Conservation (phyloP, 352 stramenopile species). For the Globisporangium paddicum region DNA sequence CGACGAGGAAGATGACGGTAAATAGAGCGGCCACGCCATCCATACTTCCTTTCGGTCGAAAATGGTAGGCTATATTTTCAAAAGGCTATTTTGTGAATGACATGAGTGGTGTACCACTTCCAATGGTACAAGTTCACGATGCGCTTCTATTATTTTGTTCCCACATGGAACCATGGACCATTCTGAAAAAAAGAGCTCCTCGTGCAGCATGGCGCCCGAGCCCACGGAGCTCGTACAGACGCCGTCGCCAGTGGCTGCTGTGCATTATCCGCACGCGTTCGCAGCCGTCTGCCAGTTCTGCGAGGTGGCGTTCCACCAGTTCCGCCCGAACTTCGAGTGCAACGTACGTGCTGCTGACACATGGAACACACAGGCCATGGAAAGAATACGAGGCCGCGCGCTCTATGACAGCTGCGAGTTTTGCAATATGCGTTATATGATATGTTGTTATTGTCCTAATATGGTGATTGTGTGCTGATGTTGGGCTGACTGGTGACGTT, state of each 20-base stretch:
- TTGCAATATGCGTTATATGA: conserved; percentile 2
- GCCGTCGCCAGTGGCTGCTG: not conserved
- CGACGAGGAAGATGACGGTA: conserved; percentile 5
- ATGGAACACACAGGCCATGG: too few species aligned
- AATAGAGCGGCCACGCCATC: conserved; percentile 4
- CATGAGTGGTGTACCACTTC: not conserved
- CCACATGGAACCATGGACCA: not conserved
- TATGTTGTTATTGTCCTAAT: too few species aligned
- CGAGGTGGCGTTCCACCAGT: conserved; percentile 35
- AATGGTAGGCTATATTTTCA: conserved; percentile 1
- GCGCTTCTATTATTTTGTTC: not conserved
- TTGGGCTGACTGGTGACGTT: not conserved
- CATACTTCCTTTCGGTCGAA: too few species aligned
- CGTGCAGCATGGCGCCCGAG: not conserved
- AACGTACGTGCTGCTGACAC: conserved; percentile 21
- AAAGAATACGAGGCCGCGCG: too few species aligned
- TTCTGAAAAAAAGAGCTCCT: not conserved
- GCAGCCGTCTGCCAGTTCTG: conserved; percentile 34
- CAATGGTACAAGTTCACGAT: not conserved
- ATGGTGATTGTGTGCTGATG: not conserved
- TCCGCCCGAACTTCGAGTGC: conserved; percentile 31
- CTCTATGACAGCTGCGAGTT: too few species aligned
- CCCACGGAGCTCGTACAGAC: not conserved
- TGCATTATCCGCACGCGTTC: not conserved
- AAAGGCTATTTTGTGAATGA: not conserved